Conservation (phyloP, 2,329 filamentous ascomycete species). For the Xylariales sp. region DNA sequence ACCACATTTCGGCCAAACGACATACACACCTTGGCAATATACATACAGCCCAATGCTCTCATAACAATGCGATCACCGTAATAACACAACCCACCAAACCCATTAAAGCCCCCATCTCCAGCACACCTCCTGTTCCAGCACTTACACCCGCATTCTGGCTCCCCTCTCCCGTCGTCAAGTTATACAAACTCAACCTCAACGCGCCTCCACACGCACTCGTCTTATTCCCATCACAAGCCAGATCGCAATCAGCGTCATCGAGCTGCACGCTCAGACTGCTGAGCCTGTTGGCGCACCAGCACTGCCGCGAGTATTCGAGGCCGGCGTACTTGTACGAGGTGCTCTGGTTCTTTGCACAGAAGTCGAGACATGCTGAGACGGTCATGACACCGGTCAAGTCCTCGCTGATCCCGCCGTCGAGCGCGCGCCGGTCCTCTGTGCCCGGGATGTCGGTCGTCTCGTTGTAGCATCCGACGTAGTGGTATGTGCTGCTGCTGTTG, state of each 20-base stretch:
- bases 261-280: conserved; percentile 40
- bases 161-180: too few relatives aligned
- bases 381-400: conserved; percentile 44
- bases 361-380: conserved; percentile 44
- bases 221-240: conserved; percentile 47
- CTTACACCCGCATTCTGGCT: too few relatives aligned
- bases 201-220: conserved; percentile 50
- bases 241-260: conserved; percentile 41
- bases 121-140: too few relatives aligned
- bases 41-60: too few relatives aligned
- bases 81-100: too few relatives aligned
- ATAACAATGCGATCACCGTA: too few relatives aligned
- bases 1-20: too few relatives aligned
- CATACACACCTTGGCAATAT: too few relatives aligned
- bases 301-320: conserved; percentile 52
- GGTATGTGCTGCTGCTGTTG: conserved; percentile 33
- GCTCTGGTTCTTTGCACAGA: conserved; percentile 33
- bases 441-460: conserved; percentile 45
- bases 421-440: conserved; percentile 38
- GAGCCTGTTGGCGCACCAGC: conserved; percentile 53
- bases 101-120: too few relatives aligned
- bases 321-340: conserved; percentile 45
- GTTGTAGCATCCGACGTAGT: conserved; percentile 54
- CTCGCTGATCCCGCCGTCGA: conserved; percentile 37
- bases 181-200: conserved; percentile 44